Evolutionary conservation across 176 grass and related monocot genomes (phyloP), one percentile per base, ranked within the genome.

Genomic region (Zea mays): DNA sequence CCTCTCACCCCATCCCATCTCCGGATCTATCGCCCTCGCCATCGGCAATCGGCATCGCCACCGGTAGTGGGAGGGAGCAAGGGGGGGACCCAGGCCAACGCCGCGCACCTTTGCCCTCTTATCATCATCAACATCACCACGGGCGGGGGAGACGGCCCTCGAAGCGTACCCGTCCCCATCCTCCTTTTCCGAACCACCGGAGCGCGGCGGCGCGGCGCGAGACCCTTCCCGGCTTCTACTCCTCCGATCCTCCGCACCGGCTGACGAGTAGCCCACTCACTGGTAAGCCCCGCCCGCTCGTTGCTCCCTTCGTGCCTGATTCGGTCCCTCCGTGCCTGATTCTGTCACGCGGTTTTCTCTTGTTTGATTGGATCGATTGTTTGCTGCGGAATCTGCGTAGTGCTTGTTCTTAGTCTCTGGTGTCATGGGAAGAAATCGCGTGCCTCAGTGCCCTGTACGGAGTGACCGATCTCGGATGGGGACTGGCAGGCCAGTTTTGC

Each of bases 151-250:
- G 41, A 9, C 58, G 41, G 15, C 43, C 11, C 74, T 63, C 34
- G 60, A 65, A 49, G 20, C 42, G 17, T 13, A 47, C 62, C 34
- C 45, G 14, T 64, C 59, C 15, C 15, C 42, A 36, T 62, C 59
- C 33, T 58, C 56, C 44, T 44, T 38, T 65, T 33, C 74, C 44
- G 59, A 62, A 76, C 42, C 42, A 65, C 74, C 74, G 74, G 74
- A 35, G 46, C 67, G 21, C 45, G 67, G 21, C 45, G 67, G 40
- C 19, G 67, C 66, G 20, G 67, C 67, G 40, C 65, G 65, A 20
- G n/a, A 42, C 66, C 11, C 43, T 49, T 46, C 67, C 67, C 36
- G 36, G 62, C 62, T 0, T 8, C 62, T 35, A 0, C 5, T 14
- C 5, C 27, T 9, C 21, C 44, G 12, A 2, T 14, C 5, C 27